Conservation (phyloP, 2,329 filamentous ascomycete species). For the Exserohilum turcica region DNA sequence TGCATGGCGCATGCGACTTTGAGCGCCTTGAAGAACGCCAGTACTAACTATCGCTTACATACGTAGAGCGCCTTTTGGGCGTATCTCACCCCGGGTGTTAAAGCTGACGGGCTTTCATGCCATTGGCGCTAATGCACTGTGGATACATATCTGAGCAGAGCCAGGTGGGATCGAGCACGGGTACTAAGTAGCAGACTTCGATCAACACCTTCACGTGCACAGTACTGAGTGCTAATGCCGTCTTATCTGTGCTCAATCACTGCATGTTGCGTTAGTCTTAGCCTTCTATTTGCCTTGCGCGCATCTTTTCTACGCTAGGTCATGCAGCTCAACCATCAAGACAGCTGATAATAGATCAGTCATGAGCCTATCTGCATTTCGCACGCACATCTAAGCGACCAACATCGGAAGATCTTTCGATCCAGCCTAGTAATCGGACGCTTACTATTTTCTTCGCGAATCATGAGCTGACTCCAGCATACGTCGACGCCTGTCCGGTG, state of each 20-base stretch:
- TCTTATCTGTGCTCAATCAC: neutral
- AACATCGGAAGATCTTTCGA: neutral
- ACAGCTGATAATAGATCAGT: neutral
- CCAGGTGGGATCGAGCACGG: neutral
- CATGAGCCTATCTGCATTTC: neutral
- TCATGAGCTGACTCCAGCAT: neutral
- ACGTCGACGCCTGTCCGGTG: too few species aligned
- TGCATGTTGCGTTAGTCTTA: neutral
- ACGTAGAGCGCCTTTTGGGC: too few species aligned
- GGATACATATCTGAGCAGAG: neutral
- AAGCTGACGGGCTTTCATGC: too few species aligned
- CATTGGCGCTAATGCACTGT: too few species aligned
- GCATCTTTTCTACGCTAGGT: neutral
- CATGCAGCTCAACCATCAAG: neutral
- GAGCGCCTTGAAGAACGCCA: too few species aligned
- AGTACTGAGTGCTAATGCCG: neutral
- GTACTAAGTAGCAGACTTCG: neutral
- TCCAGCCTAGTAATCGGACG: neutral
- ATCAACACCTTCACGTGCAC: neutral
- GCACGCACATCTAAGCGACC: neutral
- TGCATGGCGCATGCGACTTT: too few species aligned
- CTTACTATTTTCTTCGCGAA: neutral
- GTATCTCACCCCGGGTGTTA: too few species aligned
- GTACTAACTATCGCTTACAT: too few species aligned
- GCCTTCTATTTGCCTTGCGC: neutral